Percentiles rank a stretch among this genome's conserved stretches.
Evolutionary conservation across 192 early-diverging fungal genomes (phyloP).

Genomic region (Dissophora ornata): DNA sequence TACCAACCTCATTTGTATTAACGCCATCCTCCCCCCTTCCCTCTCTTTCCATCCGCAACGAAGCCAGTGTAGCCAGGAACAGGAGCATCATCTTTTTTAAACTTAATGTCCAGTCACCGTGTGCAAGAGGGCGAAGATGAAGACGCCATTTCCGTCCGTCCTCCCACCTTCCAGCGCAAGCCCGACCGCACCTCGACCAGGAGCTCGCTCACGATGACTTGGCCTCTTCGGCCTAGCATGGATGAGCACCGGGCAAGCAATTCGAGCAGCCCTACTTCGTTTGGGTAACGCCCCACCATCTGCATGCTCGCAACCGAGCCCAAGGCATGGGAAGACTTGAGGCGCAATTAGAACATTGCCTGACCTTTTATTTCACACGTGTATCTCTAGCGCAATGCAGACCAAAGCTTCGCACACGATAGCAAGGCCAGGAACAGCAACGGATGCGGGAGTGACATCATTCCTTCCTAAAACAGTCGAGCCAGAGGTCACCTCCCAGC

Average conservation of each 20-base stretch:
- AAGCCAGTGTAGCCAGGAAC: no score
- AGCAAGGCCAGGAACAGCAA: not conserved
- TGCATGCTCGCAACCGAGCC: no score
- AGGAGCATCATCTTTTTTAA: no score
- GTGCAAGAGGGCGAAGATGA: slow-evolving; percentile 53
- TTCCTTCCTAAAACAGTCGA: not conserved
- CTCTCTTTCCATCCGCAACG: no score
- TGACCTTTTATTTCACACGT: not conserved
- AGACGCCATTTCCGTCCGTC: slow-evolving; percentile 45
- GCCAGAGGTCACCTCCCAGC: not conserved
- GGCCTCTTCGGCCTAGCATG: slow-evolving; percentile 28
- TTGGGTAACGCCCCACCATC: slow-evolving; percentile 17
- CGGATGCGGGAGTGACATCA: not conserved
- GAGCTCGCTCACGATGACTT: slow-evolving; percentile 36
- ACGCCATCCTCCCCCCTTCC: no score
- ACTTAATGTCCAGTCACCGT: slow-evolving; percentile 41
- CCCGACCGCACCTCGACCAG: slow-evolving; percentile 12
- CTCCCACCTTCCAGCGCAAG: slow-evolving; percentile 12
- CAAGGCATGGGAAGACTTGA: not conserved
- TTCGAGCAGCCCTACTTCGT: not conserved
- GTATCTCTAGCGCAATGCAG: not conserved
- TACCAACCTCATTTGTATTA: no score
- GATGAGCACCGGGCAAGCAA: slow-evolving; percentile 31
- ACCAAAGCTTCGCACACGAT: not conserved
- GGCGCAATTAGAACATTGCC: not conserved